A percentile compares a stretch with the other conserved stretches of the same genome.
Evolutionary conservation across 768 basidiomycete species (phyloP).

Genomic region (Rhodotorula kratochvilovae): DNA sequence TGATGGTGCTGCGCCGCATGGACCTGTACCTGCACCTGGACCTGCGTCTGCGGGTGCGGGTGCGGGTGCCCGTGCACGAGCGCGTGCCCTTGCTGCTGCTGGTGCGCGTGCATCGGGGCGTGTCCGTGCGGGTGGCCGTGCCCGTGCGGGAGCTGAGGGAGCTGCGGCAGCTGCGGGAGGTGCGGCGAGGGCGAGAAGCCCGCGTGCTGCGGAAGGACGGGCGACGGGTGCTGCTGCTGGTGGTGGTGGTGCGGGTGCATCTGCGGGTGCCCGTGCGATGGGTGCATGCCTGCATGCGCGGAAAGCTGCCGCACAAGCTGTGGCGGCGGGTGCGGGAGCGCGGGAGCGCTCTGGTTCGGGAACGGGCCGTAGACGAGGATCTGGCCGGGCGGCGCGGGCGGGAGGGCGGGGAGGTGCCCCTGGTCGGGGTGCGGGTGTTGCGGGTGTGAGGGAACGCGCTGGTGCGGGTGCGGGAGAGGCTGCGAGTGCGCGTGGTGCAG

Average conservation of each 20-base stretch:
- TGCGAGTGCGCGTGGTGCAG: neutral
- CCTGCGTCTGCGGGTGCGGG: neutral
- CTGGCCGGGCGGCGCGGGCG: neutral
- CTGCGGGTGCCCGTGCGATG: neutral
- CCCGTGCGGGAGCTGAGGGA: neutral
- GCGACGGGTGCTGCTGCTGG: neutral
- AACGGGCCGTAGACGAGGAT: neutral
- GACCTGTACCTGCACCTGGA: conserved; percentile 17
- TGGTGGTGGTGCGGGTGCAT: neutral
- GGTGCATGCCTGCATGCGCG: neutral
- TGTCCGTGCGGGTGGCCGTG: neutral
- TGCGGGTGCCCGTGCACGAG: neutral
- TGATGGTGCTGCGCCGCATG: neutral
- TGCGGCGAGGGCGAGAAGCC: neutral
- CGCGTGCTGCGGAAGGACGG: neutral
- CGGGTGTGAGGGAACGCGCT: neutral
- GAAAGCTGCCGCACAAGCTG: neutral
- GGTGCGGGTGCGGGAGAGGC: neutral
- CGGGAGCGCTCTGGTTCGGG: neutral
- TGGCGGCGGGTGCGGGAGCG: neutral
- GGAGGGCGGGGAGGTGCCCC: no score
- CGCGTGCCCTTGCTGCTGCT: neutral
- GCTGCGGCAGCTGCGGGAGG: neutral
- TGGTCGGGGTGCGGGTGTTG: neutral
- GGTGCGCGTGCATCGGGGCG: neutral